A percentile compares a stretch with the other conserved stretches of the same genome.
Conservation (phyloP, 1,284 basidiomycete species). For the Austroboletus olivaceoglutinosus region DNA sequence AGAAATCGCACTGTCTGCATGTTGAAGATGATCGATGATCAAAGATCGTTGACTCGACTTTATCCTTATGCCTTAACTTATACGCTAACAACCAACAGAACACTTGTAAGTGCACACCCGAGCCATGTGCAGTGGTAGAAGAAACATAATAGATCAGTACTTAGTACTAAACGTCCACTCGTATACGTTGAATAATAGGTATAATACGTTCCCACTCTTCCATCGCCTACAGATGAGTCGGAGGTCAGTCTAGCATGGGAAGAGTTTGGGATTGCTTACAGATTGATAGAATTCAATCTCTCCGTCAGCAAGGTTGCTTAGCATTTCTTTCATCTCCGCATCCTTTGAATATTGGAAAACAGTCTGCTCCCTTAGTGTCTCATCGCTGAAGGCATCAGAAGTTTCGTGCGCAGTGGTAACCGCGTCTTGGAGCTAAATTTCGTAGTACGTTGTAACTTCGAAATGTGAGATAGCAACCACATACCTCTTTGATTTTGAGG, state of each 20-base stretch:
- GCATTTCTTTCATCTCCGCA: conserved; percentile 93
- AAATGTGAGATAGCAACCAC: conserved; percentile 20
- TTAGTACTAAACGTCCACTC: conserved; percentile 70
- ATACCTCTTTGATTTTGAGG: conserved; percentile 89
- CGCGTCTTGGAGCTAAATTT: conserved; percentile 84
- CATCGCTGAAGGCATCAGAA: conserved; percentile 91
- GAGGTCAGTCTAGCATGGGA: conserved; percentile 5
- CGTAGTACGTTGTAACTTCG: not conserved
- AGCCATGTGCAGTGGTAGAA: conserved; percentile 11
- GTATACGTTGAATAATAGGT: conserved; percentile 82
- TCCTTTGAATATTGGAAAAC: conserved; percentile 90
- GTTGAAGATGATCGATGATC: not conserved
- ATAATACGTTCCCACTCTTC: conserved; percentile 93
- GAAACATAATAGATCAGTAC: conserved; percentile 25
- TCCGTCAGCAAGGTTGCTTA: conserved; percentile 86
- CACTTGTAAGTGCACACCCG: conserved; percentile 10
- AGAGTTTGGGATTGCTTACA: conserved; percentile 42
- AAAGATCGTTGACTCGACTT: not conserved
- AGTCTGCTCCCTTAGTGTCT: conserved; percentile 87
- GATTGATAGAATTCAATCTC: conserved; percentile 93
- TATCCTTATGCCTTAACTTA: conserved; percentile 6
- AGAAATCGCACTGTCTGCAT: not conserved
- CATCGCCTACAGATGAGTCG: conserved; percentile 60
- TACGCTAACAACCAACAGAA: conserved; percentile 1
- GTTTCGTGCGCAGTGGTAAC: conserved; percentile 95